Evolutionary conservation across 2,329 filamentous ascomycete species (phyloP).

Genomic region (Cadophora malorum): DNA sequence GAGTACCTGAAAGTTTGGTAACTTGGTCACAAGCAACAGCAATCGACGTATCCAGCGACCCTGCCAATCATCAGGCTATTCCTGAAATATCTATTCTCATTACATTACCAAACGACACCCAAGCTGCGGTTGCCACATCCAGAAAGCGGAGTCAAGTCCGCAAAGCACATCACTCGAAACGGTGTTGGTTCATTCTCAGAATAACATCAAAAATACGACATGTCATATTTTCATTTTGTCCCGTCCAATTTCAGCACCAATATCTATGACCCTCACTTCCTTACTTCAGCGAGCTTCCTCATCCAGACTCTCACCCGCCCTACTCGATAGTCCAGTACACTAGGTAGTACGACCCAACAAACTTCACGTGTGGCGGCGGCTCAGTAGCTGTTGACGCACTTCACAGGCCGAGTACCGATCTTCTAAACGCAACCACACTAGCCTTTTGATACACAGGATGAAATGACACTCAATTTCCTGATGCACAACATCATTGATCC

Average conservation of each 20-base stretch:
- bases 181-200: not conserved
- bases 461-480: not conserved
- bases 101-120: not conserved
- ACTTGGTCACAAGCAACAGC: not conserved
- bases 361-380: not conserved
- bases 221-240: conserved; percentile 11
- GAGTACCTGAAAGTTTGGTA: not conserved
- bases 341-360: not conserved
- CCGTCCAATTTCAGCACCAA: too few relatives aligned
- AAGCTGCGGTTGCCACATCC: not conserved
- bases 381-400: not conserved
- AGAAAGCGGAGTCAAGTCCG: not conserved
- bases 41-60: not conserved
- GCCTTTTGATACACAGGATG: not conserved
- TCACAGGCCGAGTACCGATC: not conserved
- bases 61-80: not conserved
- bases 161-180: conserved; percentile 5
- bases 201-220: conserved; percentile 5
- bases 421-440: not conserved
- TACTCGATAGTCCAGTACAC: not conserved
- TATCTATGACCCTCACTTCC: not conserved
- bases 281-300: not conserved
- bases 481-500: conserved; percentile 19
- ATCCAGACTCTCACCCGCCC: not conserved
- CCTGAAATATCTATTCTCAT: not conserved